Evolutionary conservation across 495 filamentous ascomycete genomes (phyloP).

Genomic region (Monascus purpureus): DNA sequence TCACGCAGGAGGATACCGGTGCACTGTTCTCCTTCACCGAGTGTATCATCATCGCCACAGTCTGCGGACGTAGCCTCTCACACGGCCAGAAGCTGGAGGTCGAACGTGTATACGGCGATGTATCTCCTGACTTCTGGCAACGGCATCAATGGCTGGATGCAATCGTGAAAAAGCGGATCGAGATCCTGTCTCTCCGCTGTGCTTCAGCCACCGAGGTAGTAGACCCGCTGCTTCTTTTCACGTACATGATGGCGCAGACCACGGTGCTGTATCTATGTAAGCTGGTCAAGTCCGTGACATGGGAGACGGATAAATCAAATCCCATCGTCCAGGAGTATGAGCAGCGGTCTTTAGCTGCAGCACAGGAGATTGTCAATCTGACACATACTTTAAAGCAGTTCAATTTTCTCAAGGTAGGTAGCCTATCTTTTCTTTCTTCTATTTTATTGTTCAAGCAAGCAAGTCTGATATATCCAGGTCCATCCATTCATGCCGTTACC

Average conservation of each 20-base stretch:
- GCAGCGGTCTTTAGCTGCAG: slow-evolving; percentile 19
- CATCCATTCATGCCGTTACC: slow-evolving; percentile 7
- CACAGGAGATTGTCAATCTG: slow-evolving; percentile 24
- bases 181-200: slow-evolving; percentile 18
- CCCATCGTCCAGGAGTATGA: slow-evolving; percentile 17
- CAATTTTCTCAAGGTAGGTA: slow-evolving; percentile 21
- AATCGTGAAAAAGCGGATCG: slow-evolving; percentile 23
- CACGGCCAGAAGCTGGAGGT: slow-evolving; percentile 25
- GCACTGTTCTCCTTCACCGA: slow-evolving; percentile 30
- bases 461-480: slow-evolving; percentile 2
- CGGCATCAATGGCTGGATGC: slow-evolving; percentile 36
- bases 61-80: slow-evolving; percentile 31
- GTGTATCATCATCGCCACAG: slow-evolving; percentile 31
- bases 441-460: not conserved
- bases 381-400: slow-evolving; percentile 27
- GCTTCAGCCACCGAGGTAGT: slow-evolving; percentile 18
- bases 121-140: slow-evolving; percentile 24
- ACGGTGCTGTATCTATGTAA: slow-evolving; percentile 27
- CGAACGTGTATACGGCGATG: slow-evolving; percentile 9
- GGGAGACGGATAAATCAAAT: too few relatives aligned
- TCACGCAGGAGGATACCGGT: slow-evolving; percentile 11
- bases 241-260: slow-evolving; percentile 29
- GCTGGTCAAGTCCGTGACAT: too few relatives aligned
- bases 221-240: slow-evolving; percentile 32
- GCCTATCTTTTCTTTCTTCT: not conserved